These are phyloP conservation scores for Candida tibetensis DNA, from an alignment of 805 yeast species.

Conservation along the genomic window DNA sequence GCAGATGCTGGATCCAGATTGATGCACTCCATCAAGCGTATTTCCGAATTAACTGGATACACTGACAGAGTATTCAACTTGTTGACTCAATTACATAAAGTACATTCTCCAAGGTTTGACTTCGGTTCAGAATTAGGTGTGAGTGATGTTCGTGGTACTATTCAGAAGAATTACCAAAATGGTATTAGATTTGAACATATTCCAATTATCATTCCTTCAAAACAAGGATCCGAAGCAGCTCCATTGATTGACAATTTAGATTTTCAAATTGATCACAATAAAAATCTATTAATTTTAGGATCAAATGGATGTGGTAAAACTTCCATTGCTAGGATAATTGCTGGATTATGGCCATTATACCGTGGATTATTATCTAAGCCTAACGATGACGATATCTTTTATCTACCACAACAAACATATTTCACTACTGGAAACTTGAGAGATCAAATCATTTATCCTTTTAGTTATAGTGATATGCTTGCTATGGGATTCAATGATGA, in stretches of 20 bases:
- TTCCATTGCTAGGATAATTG: conserved; percentile 75
- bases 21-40: conserved; percentile 91
- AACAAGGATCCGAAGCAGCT: conserved; percentile 57
- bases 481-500: conserved; percentile 69
- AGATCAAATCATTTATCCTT: conserved; percentile 89
- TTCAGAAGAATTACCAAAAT: conserved; percentile 63
- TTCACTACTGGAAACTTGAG: conserved; percentile 80
- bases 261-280: conserved; percentile 57
- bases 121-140: conserved; percentile 45
- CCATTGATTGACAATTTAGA: conserved; percentile 57
- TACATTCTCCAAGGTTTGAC: conserved; percentile 60
- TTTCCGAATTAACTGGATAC: conserved; percentile 86
- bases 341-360: conserved; percentile 91
- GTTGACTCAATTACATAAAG: conserved; percentile 75
- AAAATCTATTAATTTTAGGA: conserved; percentile 77
- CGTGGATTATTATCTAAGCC: conserved; percentile 82
- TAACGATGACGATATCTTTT: conserved; percentile 61
- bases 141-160: conserved; percentile 70
- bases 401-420: conserved; percentile 84
- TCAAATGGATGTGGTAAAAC: conserved; percentile 91
- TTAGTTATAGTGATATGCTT: conserved; percentile 72
- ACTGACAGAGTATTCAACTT: conserved; percentile 81
- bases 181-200: conserved; percentile 84
- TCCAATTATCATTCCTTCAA: conserved; percentile 76
- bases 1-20: conserved; percentile 95